Evolutionary conservation across 192 early-diverging fungal genomes (phyloP).

Genomic region (Diversispora eburnea): DNA sequence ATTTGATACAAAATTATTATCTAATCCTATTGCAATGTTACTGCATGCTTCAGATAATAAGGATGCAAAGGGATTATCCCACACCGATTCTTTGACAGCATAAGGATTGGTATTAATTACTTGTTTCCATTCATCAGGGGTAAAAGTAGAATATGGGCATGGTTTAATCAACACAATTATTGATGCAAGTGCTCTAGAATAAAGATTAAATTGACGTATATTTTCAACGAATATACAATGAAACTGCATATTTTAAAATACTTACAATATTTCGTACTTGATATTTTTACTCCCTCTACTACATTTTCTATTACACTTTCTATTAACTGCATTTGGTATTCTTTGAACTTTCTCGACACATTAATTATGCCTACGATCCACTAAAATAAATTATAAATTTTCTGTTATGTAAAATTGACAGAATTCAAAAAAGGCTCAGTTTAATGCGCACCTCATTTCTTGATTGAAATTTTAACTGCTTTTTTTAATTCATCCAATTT

Average conservation of each 20-base stretch:
- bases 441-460: too few relatives aligned
- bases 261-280: conserved; percentile 23
- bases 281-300: background rate
- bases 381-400: conserved; percentile 5
- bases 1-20: background rate
- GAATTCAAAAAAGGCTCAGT: background rate
- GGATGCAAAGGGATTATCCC: too few relatives aligned
- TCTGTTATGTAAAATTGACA: background rate
- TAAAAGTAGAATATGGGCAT: conserved; percentile 24
- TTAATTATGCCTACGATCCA: background rate
- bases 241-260: background rate
- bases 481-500: background rate
- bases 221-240: background rate
- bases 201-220: background rate
- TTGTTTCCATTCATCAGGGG: conserved; percentile 19
- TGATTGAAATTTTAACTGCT: too few relatives aligned
- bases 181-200: conserved; percentile 16
- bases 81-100: too few relatives aligned
- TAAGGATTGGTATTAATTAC: conserved; percentile 14
- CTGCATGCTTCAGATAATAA: too few relatives aligned
- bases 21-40: conserved; percentile 12
- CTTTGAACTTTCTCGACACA: conserved; percentile 15
- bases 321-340: conserved; percentile 15
- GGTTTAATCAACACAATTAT: conserved; percentile 17
- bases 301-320: background rate